These are phyloP conservation scores for Fusarium aywerte DNA, from an alignment of 2,329 filamentous ascomycete genomes.

Conservation along the genomic window DNA sequence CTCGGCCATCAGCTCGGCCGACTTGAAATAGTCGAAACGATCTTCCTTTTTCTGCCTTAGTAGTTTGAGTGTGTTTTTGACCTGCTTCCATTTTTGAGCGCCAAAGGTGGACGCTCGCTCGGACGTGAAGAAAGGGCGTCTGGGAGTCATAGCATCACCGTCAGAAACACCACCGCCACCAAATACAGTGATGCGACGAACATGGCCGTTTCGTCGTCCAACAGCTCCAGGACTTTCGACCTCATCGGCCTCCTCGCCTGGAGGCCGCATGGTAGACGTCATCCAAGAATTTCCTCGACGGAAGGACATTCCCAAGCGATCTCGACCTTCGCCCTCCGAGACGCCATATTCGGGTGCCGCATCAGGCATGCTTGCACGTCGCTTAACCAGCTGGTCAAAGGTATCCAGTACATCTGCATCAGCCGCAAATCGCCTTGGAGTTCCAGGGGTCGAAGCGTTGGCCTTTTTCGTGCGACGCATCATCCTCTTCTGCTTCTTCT, in stretches of 20 bases:
- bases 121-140: conserved; percentile 67
- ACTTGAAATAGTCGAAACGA: conserved; percentile 92
- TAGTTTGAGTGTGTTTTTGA: conserved; percentile 87
- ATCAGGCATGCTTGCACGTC: conserved; percentile 74
- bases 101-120: conserved; percentile 78
- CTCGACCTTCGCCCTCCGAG: conserved; percentile 80
- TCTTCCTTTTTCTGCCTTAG: conserved; percentile 86
- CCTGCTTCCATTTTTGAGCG: conserved; percentile 88
- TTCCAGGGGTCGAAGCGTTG: conserved; percentile 73
- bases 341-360: conserved; percentile 70
- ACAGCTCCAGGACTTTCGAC: conserved; percentile 59
- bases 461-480: conserved; percentile 66
- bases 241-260: conserved; percentile 63
- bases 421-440: conserved; percentile 61
- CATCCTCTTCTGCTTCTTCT: conserved; percentile 71
- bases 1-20: conserved; percentile 95
- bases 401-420: conserved; percentile 56
- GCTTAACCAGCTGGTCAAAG: conserved; percentile 64
- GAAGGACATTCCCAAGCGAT: conserved; percentile 63
- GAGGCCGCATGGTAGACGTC: conserved; percentile 59
- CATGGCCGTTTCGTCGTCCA: conserved; percentile 68
- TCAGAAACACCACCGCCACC: conserved; percentile 73
- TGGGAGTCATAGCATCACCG: conserved; percentile 67
- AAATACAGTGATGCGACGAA: conserved; percentile 73
- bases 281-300: conserved; percentile 70